Percentiles rank a stretch among this genome's conserved stretches.
Evolutionary conservation across 768 basidiomycete species (phyloP).

Genomic region (Pseudohyphozyma bogoriensis): DNA sequence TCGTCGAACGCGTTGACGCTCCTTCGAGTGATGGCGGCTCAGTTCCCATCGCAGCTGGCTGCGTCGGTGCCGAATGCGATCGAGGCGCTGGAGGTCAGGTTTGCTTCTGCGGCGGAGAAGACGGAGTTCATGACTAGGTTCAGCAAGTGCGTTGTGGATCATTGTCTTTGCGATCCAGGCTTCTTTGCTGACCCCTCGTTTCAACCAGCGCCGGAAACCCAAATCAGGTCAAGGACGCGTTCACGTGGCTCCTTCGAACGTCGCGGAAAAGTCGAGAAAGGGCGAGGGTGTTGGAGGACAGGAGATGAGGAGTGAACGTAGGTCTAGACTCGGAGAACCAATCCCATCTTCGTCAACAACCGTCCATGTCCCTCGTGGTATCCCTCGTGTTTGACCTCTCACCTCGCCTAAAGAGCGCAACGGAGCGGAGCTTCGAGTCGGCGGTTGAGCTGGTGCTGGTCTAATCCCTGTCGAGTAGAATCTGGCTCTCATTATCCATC

Average conservation of each 20-base stretch:
- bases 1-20: slow-evolving; percentile 63
- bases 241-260: slow-evolving; percentile 38
- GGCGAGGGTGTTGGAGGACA: slow-evolving; percentile 13
- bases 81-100: slow-evolving; percentile 51
- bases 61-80: slow-evolving; percentile 64
- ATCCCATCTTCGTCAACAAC: too few relatives aligned
- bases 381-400: too few relatives aligned
- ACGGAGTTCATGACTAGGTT: slow-evolving; percentile 63
- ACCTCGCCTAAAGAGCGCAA: too few relatives aligned
- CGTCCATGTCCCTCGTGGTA: too few relatives aligned
- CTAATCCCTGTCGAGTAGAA: too few relatives aligned
- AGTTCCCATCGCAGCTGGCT: slow-evolving; percentile 61
- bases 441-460: too few relatives aligned
- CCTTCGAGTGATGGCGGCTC: slow-evolving; percentile 54
- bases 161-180: background rate
- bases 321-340: too few relatives aligned
- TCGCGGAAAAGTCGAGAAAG: slow-evolving; percentile 22
- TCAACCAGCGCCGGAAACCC: slow-evolving; percentile 47
- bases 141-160: slow-evolving; percentile 51
- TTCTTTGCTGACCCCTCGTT: background rate
- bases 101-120: slow-evolving; percentile 46
- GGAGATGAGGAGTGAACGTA: slow-evolving; percentile 11
- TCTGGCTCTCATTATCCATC: too few relatives aligned
- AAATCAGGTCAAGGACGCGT: slow-evolving; percentile 73
- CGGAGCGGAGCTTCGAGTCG: too few relatives aligned